Evolutionary conservation across 305 asterid genomes (phyloP).

Genomic region (Fraxinus sp.): DNA sequence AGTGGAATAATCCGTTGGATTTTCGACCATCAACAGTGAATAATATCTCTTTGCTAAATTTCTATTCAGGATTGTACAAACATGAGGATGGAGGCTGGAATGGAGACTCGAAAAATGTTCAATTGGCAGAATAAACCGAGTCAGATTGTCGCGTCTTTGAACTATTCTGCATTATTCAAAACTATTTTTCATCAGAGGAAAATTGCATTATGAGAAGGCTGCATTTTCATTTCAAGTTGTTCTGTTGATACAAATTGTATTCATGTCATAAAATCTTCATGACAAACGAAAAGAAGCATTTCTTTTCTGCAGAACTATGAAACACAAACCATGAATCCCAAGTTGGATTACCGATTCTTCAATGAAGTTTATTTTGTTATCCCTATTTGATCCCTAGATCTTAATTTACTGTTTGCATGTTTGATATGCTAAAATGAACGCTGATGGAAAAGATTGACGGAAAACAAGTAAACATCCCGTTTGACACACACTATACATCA

Average conservation of each 20-base stretch:
- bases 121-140: neutral
- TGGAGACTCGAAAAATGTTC: neutral
- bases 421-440: neutral
- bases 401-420: neutral
- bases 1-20: slow-evolving; percentile 81
- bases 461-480: neutral
- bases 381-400: neutral
- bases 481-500: neutral
- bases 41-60: slow-evolving; percentile 55
- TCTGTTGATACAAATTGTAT: neutral
- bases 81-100: slow-evolving; percentile 6
- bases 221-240: neutral
- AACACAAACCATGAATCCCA: neutral
- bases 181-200: neutral
- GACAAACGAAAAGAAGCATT: neutral
- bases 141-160: neutral
- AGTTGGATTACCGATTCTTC: neutral
- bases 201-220: neutral
- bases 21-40: slow-evolving; percentile 81
- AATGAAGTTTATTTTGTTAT: neutral
- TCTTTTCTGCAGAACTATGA: neutral
- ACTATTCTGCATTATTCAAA: neutral
- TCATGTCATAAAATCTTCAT: neutral
- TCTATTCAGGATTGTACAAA: slow-evolving; percentile 51
- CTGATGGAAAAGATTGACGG: neutral